Base-by-base conservation (phyloP, 352 stramenopile genomes). In the Phytophthora pseudosyringae region DNA sequence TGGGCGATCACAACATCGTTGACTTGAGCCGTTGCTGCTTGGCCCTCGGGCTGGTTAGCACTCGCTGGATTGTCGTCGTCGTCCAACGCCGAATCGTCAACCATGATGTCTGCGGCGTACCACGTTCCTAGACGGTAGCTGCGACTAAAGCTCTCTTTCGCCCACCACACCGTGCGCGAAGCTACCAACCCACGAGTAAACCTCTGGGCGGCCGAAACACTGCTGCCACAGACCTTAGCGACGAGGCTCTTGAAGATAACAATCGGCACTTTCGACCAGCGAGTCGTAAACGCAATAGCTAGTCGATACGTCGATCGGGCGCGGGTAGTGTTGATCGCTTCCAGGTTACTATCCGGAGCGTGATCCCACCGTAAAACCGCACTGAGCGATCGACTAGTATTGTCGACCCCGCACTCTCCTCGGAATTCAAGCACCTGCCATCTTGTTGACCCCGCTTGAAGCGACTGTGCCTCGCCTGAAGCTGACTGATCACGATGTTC, bases 71-170 rank as follows among this genome's bases (percentile, higher is more conserved):
- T 49, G 9, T 78, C 56, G 1, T 50, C 18, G 5, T 41, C 56
- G 6, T 66, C 28, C 33, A 28, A 43, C 29, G 41, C 15, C 9
- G 15, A 33, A 12, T 68, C 35, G n/a, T 70, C 50, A 9, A 58
- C 11, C 13, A 66, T 53, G 4, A 89, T 65, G n/a, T 91, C 82
- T 0, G 74, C 75, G 0, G 71, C 75, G 48, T 90, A 95, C 87
- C 85, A 95, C 1, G 85, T 89, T 2, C 87, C 87, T 7, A 94
- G 58, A 1, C 84, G 78, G 53, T 89, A 92, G 52, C 75, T 83
- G 12, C 87, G 72, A 52, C 85, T 93, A 50, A 78, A 92, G 21
- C 80, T 89, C 57, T 95, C 87, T n/a, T 83, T 77, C 0, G 81
- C 85, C 87, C 87, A 95, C 87, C 85, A 95, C 15, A 76, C 74